These are phyloP conservation scores for Begonia masoniana DNA, from an alignment of 306 rosid species.

Conservation along the genomic window DNA sequence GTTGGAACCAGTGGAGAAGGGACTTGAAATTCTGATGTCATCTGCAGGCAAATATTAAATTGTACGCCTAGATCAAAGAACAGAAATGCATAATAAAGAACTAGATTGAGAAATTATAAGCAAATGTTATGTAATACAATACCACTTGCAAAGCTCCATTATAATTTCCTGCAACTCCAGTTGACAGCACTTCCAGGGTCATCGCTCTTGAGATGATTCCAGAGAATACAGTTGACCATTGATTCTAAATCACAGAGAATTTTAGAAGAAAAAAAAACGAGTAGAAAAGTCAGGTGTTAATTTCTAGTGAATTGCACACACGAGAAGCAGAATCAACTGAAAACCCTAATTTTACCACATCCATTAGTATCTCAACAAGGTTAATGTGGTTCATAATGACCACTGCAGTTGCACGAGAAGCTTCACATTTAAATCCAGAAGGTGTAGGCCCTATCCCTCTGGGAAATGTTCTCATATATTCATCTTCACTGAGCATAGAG, in stretches of 20 bases:
- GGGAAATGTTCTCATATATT: constrained; percentile 66
- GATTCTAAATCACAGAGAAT: constrained; percentile 28
- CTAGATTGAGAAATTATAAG: background rate
- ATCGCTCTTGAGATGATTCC: constrained; percentile 87
- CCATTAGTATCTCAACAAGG: constrained; percentile 96
- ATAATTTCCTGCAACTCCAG: constrained; percentile 94
- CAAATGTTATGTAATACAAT: background rate
- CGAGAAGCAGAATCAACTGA: background rate
- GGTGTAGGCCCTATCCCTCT: constrained; percentile 73
- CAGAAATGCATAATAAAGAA: background rate
- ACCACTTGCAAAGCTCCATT: constrained; percentile 99
- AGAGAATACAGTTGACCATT: constrained; percentile 82
- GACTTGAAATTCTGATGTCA: constrained; percentile 89
- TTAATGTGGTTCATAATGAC: constrained; percentile 82
- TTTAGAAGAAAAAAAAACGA: background rate
- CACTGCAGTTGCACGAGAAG: constrained; percentile 63
- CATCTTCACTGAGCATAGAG: constrained; percentile 59
- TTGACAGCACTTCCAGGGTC: constrained; percentile 84
- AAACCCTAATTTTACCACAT: constrained; percentile 35
- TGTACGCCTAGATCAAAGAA: background rate
- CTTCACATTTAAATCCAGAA: constrained; percentile 58
- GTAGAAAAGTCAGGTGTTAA: background rate
- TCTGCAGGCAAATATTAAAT: constrained; percentile 18
- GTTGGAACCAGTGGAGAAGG: constrained; percentile 94
- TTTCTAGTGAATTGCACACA: background rate